These are phyloP conservation scores for Candida vartiovaarae DNA, from an alignment of 805 yeast genomes.

Conservation along the genomic window DNA sequence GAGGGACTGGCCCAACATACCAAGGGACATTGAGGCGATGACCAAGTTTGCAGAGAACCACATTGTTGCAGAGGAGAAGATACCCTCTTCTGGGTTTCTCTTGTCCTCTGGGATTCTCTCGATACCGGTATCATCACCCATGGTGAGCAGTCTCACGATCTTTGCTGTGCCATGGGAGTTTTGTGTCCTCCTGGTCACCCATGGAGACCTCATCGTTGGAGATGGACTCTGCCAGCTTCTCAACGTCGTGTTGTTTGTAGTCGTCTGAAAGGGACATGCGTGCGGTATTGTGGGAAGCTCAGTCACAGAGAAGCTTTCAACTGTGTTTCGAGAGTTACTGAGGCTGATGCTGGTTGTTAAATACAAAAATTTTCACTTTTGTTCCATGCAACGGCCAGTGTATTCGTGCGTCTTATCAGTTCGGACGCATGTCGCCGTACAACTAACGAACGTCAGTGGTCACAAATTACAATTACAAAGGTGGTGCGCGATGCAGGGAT, in stretches of 20 bases:
- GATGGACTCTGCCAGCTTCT: constrained; percentile 13
- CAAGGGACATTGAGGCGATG: constrained; percentile 74
- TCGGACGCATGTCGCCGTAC: too few relatives aligned
- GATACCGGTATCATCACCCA: constrained; percentile 63
- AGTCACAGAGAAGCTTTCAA: too few relatives aligned
- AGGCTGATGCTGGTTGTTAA: too few relatives aligned
- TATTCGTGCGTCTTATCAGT: too few relatives aligned
- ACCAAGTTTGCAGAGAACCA: constrained; percentile 91
- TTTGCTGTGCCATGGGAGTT: constrained; percentile 19
- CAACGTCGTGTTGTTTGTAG: constrained; percentile 13
- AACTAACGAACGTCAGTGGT: too few relatives aligned
- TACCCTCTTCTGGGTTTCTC: constrained; percentile 52
- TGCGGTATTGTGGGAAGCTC: too few relatives aligned
- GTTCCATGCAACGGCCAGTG: too few relatives aligned
- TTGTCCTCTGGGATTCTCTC: constrained; percentile 77
- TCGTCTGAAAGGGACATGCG: too few relatives aligned
- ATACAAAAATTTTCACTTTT: too few relatives aligned
- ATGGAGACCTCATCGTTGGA: constrained; percentile 14
- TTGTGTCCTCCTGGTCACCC: constrained; percentile 13
- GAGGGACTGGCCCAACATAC: constrained; percentile 59
- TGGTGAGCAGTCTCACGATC: constrained; percentile 25
- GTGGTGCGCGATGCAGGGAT: too few relatives aligned
- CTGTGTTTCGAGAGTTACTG: too few relatives aligned
- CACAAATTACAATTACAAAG: too few relatives aligned
- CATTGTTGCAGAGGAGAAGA: constrained; percentile 73